These are phyloP conservation scores for Taiozyma sp. DNA, from an alignment of 1,139 yeast genomes.

Conservation along the genomic window DNA sequence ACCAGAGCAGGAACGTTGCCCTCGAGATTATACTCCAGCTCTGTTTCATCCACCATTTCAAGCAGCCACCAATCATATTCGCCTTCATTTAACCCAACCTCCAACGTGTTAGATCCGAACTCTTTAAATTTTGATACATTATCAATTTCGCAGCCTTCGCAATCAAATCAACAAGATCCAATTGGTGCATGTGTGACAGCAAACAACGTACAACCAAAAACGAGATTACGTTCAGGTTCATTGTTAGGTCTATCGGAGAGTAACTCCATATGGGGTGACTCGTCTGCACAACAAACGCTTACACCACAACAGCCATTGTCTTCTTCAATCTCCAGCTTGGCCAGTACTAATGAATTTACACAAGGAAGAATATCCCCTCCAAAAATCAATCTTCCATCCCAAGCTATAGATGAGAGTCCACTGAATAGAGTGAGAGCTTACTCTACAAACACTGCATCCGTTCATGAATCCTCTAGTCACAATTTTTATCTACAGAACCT, in stretches of 20 bases:
- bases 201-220: constrained; percentile 2
- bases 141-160: constrained; percentile 13
- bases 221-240: constrained; percentile 27
- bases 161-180: constrained; percentile 11
- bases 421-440: constrained; percentile 41
- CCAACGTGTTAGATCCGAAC: constrained; percentile 16
- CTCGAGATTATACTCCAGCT: constrained; percentile 32
- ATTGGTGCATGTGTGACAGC: constrained; percentile 2
- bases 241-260: constrained; percentile 25
- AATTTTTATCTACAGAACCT: constrained; percentile 14
- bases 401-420: constrained; percentile 12
- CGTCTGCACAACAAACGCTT: constrained; percentile 3
- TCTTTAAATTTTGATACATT: constrained; percentile 21
- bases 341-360: neutral
- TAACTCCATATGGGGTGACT: constrained; percentile 25
- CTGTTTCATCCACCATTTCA: constrained; percentile 2
- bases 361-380: constrained; percentile 15
- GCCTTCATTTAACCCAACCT: constrained; percentile 26
- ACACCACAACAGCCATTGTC: constrained; percentile 1
- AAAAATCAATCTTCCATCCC: constrained; percentile 6
- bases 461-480: constrained; percentile 14
- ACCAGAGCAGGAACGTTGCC: constrained; percentile 57
- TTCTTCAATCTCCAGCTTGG: constrained; percentile 2
- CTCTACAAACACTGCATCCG: constrained; percentile 32
- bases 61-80: constrained; percentile 7